Evolutionary conservation across 2,329 filamentous ascomycete genomes (phyloP).

Genomic region (Pyrenophora tritici-repentis): DNA sequence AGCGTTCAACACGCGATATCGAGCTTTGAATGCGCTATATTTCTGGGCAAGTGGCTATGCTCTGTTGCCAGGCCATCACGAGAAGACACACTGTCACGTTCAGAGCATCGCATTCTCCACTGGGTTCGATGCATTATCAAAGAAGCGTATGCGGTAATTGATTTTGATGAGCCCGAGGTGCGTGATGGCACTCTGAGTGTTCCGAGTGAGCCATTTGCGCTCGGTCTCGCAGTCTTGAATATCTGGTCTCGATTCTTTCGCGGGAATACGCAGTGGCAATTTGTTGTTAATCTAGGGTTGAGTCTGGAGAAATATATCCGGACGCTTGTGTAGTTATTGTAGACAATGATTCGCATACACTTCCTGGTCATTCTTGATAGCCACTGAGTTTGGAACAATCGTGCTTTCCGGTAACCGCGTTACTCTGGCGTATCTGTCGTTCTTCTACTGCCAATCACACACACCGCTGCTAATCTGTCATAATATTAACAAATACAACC

Average conservation of each 20-base stretch:
- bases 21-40: slow-evolving; percentile 59
- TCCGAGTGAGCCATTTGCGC: slow-evolving; percentile 32
- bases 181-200: slow-evolving; percentile 15
- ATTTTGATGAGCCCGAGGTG: slow-evolving; percentile 33
- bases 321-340: not conserved
- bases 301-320: slow-evolving; percentile 44
- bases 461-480: too few relatives aligned
- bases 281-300: slow-evolving; percentile 54
- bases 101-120: slow-evolving; percentile 53
- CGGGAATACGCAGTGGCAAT: slow-evolving; percentile 56
- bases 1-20: slow-evolving; percentile 62
- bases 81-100: slow-evolving; percentile 23
- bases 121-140: slow-evolving; percentile 56
- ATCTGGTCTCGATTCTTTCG: slow-evolving; percentile 57
- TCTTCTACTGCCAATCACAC: too few relatives aligned
- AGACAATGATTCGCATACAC: too few relatives aligned
- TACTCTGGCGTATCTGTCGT: too few relatives aligned
- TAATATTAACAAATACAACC: too few relatives aligned
- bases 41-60: slow-evolving; percentile 58
- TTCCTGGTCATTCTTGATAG: too few relatives aligned
- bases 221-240: slow-evolving; percentile 50
- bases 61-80: slow-evolving; percentile 29
- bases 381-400: too few relatives aligned
- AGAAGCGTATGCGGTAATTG: slow-evolving; percentile 49
- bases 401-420: too few relatives aligned